Conservation (phyloP, 164 flowering plant species). For the Macadamia tetraphylla region DNA sequence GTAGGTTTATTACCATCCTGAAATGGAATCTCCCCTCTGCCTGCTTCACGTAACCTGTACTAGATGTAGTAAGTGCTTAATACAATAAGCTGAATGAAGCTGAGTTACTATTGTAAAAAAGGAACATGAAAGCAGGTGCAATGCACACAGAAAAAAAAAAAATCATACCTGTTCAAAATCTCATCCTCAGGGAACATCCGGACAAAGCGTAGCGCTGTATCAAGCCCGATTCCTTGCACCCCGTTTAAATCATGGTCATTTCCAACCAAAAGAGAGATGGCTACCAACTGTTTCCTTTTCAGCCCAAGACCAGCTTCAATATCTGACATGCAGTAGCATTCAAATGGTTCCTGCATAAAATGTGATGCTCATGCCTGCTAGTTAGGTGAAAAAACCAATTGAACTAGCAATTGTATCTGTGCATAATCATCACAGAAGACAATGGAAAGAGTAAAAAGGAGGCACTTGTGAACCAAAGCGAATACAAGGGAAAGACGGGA, state of each 20-base stretch:
- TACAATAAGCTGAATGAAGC: neutral
- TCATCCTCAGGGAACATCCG: constrained; percentile 58
- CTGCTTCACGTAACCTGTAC: constrained; percentile 67
- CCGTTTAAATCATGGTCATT: constrained; percentile 80
- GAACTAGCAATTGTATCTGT: constrained; percentile 5
- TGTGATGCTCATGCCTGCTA: constrained; percentile 14
- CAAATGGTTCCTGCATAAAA: constrained; percentile 79
- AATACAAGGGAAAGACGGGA: neutral
- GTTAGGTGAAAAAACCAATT: constrained; percentile 8
- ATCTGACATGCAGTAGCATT: constrained; percentile 78
- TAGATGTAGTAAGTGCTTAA: neutral
- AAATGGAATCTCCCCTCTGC: constrained; percentile 27
- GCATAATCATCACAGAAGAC: neutral
- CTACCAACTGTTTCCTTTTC: constrained; percentile 76
- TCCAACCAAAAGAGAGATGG: constrained; percentile 86
- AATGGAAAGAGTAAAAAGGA: constrained; percentile 1
- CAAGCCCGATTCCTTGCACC: constrained; percentile 78
- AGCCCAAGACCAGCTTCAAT: constrained; percentile 86
- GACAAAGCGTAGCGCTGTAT: constrained; percentile 78
- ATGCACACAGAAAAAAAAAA: neutral
- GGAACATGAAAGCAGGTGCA: too few species aligned
- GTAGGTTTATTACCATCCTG: constrained; percentile 10
- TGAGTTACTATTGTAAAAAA: neutral
- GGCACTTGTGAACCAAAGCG: neutral
- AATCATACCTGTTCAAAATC: constrained; percentile 57